Evolutionary conservation across 129 eudicot genomes (phyloP).

Genomic region (Flaveria sonorensis): DNA sequence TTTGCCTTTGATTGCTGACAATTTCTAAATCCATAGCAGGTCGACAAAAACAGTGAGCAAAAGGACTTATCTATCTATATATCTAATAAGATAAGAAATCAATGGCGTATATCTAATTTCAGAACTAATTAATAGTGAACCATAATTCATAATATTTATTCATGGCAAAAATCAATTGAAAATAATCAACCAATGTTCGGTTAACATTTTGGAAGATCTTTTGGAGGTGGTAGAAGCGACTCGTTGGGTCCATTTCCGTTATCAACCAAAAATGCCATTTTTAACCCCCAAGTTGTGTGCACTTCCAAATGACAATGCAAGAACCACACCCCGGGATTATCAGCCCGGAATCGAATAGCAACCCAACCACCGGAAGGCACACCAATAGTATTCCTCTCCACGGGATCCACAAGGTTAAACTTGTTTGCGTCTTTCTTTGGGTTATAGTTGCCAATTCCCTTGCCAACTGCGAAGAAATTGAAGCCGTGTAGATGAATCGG

Average conservation of each 20-base stretch:
- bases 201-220: conserved; percentile 65
- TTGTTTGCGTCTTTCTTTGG: conserved; percentile 52
- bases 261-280: conserved; percentile 75
- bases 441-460: conserved; percentile 58
- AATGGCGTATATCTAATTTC: too few relatives aligned
- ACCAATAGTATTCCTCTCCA: conserved; percentile 71
- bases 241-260: conserved; percentile 73
- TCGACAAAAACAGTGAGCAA: too few relatives aligned
- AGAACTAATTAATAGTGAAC: too few relatives aligned
- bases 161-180: background rate
- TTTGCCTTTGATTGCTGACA: too few relatives aligned
- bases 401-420: conserved; percentile 65
- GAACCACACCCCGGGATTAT: conserved; percentile 86
- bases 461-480: conserved; percentile 63
- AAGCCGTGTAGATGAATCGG: conserved; percentile 77
- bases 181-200: background rate
- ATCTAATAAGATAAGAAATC: too few relatives aligned
- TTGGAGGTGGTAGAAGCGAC: conserved; percentile 66
- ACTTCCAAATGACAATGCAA: conserved; percentile 78
- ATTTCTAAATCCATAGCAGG: too few relatives aligned
- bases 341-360: conserved; percentile 67
- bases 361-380: conserved; percentile 82
- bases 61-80: too few relatives aligned
- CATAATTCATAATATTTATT: background rate
- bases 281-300: conserved; percentile 65